Evolutionary conservation across 306 rosid species (phyloP), one percentile per base, ranked within the genome.

Genomic region (Prunus mira): DNA sequence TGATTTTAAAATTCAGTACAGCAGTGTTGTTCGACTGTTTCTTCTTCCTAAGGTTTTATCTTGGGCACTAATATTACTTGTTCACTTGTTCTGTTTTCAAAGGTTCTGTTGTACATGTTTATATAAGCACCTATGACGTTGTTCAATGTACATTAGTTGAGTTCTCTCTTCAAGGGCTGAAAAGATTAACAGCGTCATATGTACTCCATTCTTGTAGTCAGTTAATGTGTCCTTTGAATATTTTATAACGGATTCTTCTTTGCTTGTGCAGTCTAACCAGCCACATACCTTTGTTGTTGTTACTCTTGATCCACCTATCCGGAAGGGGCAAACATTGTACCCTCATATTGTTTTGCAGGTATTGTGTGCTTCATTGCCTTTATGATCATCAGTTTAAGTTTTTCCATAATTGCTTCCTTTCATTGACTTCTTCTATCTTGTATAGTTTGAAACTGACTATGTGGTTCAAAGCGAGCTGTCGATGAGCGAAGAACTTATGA

Each of bases 261-360:
- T 87, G 54, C 87, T 61, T 81, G 19, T 69, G 88, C 85, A 96
- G 99, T 96, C 97, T 76, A 92, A 94, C 87, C 98, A 92, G 87
- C 99, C 99, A 45, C 97, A 91, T 81, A 92, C 98, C 57, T 93
- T 92, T 19, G 99, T 96, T 41, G 74, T 96, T 72, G 88, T 96
- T 80, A 89, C 93, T 85, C 97, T 96, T 78, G 98, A 96, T 70
- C 99, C 99, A 3, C 99, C 99, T 47, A 96, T 96, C 82, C 99
- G 99, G 73, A 96, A 96, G 79, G 99, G 98, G 46, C 98, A 96
- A 83, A 96, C 99, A 74, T 84, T 92, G 85, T 96, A 96, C 76
- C 99, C 98, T 12, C 99, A 96, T 82, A 93, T 96, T 78, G 99
- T 96, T 60, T 87, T 96, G 93, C 99, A 96, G 99, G 99, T 95